A percentile compares a stretch with the other conserved stretches of the same genome.
These are phyloP conservation scores for Blepharisma stoltei DNA, from an alignment of 73 alveolate species.

Conservation along the genomic window DNA sequence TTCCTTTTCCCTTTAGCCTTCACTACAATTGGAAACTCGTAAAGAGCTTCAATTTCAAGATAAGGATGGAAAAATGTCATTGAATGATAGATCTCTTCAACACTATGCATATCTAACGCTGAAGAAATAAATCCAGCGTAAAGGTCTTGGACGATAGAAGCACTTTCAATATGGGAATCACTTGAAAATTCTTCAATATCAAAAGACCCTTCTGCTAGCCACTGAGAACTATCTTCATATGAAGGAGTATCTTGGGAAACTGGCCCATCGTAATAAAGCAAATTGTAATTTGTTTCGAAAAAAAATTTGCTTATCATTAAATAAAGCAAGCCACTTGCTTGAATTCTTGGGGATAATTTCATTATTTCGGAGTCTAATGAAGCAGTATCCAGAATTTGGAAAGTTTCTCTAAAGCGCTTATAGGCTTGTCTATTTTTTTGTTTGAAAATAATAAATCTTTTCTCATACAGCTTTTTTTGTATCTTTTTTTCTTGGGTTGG, in stretches of 20 bases:
- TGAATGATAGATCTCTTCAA: conserved; percentile 18
- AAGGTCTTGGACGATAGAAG: conserved; percentile 5
- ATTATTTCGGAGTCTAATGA: neutral
- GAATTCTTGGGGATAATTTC: conserved; percentile 6
- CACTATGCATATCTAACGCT: neutral
- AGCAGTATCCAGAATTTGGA: conserved; percentile 12
- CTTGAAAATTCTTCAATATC: neutral
- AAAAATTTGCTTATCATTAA: conserved; percentile 17
- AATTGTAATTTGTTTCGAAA: neutral
- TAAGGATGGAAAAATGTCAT: conserved; percentile 17
- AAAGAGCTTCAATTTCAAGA: neutral
- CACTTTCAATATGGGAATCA: conserved; percentile 2
- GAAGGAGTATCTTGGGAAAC: neutral
- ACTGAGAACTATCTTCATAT: no score
- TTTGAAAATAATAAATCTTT: conserved; percentile 12
- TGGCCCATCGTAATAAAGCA: conserved; percentile 22
- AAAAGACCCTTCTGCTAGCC: no score
- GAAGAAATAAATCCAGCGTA: conserved; percentile 14
- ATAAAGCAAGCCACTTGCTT: conserved; percentile 9
- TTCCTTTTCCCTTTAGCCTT: neutral
- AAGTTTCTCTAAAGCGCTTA: conserved; percentile 18
- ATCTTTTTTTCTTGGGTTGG: neutral
- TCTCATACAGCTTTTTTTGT: conserved; percentile 4
- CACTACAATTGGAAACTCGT: neutral
- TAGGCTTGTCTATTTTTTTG: conserved; percentile 10